Base-by-base conservation (phyloP, 192 early-diverging fungal species). In the Rhizophlyctis rosea region DNA sequence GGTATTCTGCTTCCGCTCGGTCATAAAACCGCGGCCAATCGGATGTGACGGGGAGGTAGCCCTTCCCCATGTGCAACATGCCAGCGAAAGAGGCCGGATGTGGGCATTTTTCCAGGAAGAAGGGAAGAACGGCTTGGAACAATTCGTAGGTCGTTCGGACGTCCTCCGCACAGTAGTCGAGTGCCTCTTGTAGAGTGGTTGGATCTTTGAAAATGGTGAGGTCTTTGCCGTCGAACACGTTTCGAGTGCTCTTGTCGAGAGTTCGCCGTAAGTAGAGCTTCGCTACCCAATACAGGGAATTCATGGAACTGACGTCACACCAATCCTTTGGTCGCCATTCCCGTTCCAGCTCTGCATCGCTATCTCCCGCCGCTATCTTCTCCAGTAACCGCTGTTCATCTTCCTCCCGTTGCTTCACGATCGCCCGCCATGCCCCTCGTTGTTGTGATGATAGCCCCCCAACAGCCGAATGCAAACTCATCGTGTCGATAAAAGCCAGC, bases 11-110 rank as follows among this genome's bases (percentile, higher is more conserved):
- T 48, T 88, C 89, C 56, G 86, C 71, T 3, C 68, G 70, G 3
- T 51, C 48, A 2, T 95, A 57, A 65, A 90, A 97, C 9, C 81
- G 71, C 4, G 82, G 71, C 96, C 95, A 99, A 29, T 79, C 81
- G n/a, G 80, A 71, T 31, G 86, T 83, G 13, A 90, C 89, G 0
- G 96, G 86, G 56, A 99, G 62, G 65, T 91, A 94, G 3, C 85
- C 85, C 34, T 82, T 87, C 3, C 89, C 86, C 92, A 99, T 96
- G 44, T 88, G 81, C 53, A 95, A 53, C 65, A 91, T 89, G 0
- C 96, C 96, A 2, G 88, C 87, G 76, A 99, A 93, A 30, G 94
- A 94, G 34, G 87, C 91, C 2, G 94, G 94, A 60, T 96, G 95
- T 16, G 96, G 96, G 62, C 94, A 97, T 47, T 91, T 91, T 23